Base-by-base conservation (phyloP, 805 yeast genomes). In the Saturnispora zaruensis region DNA sequence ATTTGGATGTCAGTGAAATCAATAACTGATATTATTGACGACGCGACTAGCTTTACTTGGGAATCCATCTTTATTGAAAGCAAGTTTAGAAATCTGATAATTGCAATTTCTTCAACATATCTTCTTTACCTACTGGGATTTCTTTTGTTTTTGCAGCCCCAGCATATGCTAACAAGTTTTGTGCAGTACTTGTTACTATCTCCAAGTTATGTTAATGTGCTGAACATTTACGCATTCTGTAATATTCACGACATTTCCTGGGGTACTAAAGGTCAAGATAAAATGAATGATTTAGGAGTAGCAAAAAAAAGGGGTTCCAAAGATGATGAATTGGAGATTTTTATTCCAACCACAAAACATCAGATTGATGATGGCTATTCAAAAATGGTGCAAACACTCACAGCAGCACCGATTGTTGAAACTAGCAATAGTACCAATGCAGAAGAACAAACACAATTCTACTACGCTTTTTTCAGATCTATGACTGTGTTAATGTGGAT, bases 161-260 rank as follows among this genome's bases (percentile, higher is more conserved):
- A 87, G 78, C 96, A 90, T 62, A 85, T 91, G 91, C 65, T 88
- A 55, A 89, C 97, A 0, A 82, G 93, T 45, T 86, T 89, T 64
- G 58, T 78, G 24, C 99, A 91, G 66, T 91, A 91, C 63, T 65
- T 91, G 52, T 66, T 91, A 53, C 67, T 91, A 51, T 81, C 90
- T 55, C 99, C 99, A 0, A 79, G 95, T 0, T 93, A 90, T 65
- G 82, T 89, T 67, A 90, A 91, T 61, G 91, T 90, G 48, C 72
- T 91, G 62, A 89, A 88, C 66, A 91, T 91, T 53, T 91, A 91
- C 67, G 96, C 98, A 2, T 90, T 91, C 65, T 90, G 97, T 72
- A 91, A 91, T 67, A 84, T 91, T 53, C 96, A 91, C 66, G 99
- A 91, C 71, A 82, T 91, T 44, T 86, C 96, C 6, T 91, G 98